These are phyloP conservation scores for Nitzschia sp. DNA, from an alignment of 108 stramenopile genomes.

Conservation along the genomic window DNA sequence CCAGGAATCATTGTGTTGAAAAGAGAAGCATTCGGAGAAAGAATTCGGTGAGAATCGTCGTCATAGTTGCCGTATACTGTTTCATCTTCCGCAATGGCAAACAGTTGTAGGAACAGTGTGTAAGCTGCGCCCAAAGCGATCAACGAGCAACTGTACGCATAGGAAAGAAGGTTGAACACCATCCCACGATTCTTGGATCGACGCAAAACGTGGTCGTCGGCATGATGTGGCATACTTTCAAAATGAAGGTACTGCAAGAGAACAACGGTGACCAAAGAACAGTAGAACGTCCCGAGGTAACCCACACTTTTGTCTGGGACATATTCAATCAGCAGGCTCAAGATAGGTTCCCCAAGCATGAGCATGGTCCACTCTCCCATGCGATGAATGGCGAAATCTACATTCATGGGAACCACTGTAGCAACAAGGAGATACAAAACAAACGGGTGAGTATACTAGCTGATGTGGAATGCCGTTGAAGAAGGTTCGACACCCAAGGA, in stretches of 20 bases:
- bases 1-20: no score
- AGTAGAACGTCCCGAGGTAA: conserved; percentile 28
- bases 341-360: conserved; percentile 69
- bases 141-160: conserved; percentile 31
- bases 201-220: conserved; percentile 33
- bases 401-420: conserved; percentile 37
- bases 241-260: conserved; percentile 38
- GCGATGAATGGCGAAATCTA: conserved; percentile 67
- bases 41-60: background rate
- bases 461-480: background rate
- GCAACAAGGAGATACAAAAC: background rate
- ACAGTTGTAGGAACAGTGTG: conserved; percentile 39
- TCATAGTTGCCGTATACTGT: background rate
- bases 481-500: background rate
- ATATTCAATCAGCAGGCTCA: conserved; percentile 59
- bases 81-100: conserved; percentile 9
- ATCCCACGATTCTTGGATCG: conserved; percentile 21
- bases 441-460: background rate
- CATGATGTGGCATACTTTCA: conserved; percentile 33
- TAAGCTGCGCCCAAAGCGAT: conserved; percentile 42
- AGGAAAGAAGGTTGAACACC: conserved; percentile 10
- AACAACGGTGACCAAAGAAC: conserved; percentile 29
- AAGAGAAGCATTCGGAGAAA: background rate
- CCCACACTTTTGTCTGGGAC: conserved; percentile 9
- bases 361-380: conserved; percentile 75